Conservation (phyloP, 306 rosid genomes). For the Abrus pulchellus region DNA sequence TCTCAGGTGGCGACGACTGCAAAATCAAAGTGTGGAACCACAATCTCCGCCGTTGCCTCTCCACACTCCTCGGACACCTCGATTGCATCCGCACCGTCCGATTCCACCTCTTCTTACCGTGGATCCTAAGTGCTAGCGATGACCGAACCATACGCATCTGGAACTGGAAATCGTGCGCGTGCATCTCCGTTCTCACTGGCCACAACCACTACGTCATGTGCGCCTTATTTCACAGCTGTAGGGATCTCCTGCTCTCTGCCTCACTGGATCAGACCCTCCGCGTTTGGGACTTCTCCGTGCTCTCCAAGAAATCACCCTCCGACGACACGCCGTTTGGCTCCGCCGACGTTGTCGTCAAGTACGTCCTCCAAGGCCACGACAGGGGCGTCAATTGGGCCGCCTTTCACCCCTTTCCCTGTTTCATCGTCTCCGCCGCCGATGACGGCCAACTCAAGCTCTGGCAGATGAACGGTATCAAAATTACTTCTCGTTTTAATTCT, state of each 20-base stretch:
- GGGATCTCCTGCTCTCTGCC: conserved; percentile 79
- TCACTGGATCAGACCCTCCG: conserved; percentile 85
- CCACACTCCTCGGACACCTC: conserved; percentile 81
- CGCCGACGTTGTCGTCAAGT: conserved; percentile 45
- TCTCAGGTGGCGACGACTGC: conserved; percentile 80
- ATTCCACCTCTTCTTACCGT: conserved; percentile 78
- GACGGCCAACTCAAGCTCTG: conserved; percentile 82
- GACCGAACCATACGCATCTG: conserved; percentile 86
- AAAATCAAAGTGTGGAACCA: conserved; percentile 87
- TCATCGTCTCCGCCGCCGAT: conserved; percentile 85
- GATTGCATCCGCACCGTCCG: conserved; percentile 86
- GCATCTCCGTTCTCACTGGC: conserved; percentile 76
- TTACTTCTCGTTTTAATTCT: too few species aligned
- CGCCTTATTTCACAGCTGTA: conserved; percentile 75
- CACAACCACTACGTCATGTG: conserved; percentile 88
- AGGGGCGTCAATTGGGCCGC: conserved; percentile 90
- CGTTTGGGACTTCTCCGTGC: conserved; percentile 76
- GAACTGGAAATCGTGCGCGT: conserved; percentile 90
- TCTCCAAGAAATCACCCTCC: background rate
- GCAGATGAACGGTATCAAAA: conserved; percentile 72
- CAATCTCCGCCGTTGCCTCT: conserved; percentile 74
- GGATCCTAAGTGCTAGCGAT: conserved; percentile 88
- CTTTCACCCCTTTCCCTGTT: conserved; percentile 76
- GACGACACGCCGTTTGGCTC: background rate
- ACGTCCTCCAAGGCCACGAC: conserved; percentile 86